phyloP scores from a whole-genome alignment of 495 filamentous ascomycete genomes.

The Amorphotheca resinae region DNA sequence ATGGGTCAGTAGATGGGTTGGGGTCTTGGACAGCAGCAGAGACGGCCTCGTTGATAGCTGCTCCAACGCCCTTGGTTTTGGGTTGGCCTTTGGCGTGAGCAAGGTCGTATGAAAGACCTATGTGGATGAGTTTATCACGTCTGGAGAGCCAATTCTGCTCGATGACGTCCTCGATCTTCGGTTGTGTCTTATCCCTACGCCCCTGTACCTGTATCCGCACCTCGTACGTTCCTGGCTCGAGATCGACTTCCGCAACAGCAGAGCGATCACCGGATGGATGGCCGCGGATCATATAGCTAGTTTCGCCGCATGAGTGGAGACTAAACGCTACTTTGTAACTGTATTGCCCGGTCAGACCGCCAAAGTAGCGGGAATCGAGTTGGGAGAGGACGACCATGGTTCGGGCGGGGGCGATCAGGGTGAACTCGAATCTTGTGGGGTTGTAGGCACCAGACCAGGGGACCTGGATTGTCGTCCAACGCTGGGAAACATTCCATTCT shows the following conservation, averaged over 20 bases:
- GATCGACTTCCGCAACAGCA: constrained; percentile 66
- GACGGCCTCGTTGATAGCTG: too few relatives aligned
- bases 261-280: constrained; percentile 53
- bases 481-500: constrained; percentile 68
- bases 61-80: background rate
- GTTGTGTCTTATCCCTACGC: constrained; percentile 33
- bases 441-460: constrained; percentile 82
- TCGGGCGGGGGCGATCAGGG: constrained; percentile 49
- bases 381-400: constrained; percentile 67
- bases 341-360: constrained; percentile 70
- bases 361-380: constrained; percentile 76
- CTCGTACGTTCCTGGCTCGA: constrained; percentile 70
- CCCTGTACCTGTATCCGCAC: constrained; percentile 72
- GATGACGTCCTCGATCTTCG: constrained; percentile 55
- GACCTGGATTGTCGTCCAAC: constrained; percentile 74
- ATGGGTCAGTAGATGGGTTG: too few relatives aligned
- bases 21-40: background rate
- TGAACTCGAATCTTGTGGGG: constrained; percentile 66
- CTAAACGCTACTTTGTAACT: constrained; percentile 67
- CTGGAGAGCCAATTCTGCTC: constrained; percentile 43
- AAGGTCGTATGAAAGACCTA: constrained; percentile 70
- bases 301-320: constrained; percentile 63
- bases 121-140: constrained; percentile 69
- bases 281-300: constrained; percentile 65
- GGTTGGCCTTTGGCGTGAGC: constrained; percentile 58